These are phyloP conservation scores for Smallanthus sonchifolius DNA, from an alignment of 129 eudicot species.

Conservation along the genomic window DNA sequence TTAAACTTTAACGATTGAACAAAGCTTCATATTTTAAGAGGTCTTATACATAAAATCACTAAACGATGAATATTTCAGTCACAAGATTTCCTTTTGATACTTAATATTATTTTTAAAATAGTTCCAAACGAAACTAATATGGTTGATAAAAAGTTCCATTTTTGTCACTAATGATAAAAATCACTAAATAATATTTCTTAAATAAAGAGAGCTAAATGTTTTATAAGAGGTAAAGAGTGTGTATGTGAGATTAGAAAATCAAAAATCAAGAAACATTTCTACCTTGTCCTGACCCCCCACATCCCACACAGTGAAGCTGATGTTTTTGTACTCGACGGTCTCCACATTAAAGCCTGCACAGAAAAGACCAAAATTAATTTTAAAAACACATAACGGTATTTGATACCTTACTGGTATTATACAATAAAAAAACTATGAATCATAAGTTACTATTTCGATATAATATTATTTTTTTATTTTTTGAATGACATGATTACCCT, in stretches of 20 bases:
- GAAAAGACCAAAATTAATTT: background rate
- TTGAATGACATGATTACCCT: background rate
- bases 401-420: background rate
- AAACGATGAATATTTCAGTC: background rate
- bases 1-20: background rate
- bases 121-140: background rate
- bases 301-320: constrained; percentile 99
- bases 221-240: background rate
- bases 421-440: background rate
- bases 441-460: background rate
- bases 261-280: background rate
- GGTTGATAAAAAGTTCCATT: background rate
- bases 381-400: background rate
- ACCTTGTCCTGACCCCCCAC: constrained; percentile 99
- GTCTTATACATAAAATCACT: background rate
- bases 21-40: background rate
- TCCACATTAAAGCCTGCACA: constrained; percentile 89
- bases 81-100: background rate
- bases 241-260: background rate
- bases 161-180: background rate
- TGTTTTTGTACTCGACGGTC: constrained; percentile 97
- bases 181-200: background rate
- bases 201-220: background rate
- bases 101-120: background rate
- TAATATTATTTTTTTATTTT: too few relatives aligned